Percentiles rank a stretch among this genome's conserved stretches.
Conservation (phyloP, 164 flowering plant species). For the Magnolia sinica region DNA sequence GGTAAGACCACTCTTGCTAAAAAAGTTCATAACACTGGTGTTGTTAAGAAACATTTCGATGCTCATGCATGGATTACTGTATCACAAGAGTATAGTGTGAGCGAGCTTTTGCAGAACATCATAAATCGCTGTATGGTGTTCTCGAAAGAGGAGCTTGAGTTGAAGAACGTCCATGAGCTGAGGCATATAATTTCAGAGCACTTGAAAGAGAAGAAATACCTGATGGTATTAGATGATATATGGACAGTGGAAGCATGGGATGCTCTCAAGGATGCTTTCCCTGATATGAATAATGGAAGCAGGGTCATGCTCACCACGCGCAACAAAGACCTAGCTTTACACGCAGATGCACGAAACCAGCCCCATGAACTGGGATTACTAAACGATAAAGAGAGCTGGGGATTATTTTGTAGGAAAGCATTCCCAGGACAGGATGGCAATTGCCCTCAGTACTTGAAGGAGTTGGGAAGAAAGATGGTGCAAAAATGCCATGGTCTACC, state of each 20-base stretch:
- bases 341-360: neutral
- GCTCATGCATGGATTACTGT: constrained; percentile 14
- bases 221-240: neutral
- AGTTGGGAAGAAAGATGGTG: neutral
- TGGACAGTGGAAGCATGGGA: neutral
- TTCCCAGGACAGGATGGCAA: neutral
- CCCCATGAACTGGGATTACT: neutral
- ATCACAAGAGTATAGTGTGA: neutral
- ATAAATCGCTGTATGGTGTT: neutral
- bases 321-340: neutral
- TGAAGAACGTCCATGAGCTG: neutral
- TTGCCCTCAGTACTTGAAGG: neutral
- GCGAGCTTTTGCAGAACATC: neutral
- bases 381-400: neutral
- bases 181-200: neutral
- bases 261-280: neutral
- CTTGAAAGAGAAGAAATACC: neutral
- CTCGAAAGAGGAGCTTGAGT: neutral
- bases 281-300: neutral
- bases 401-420: neutral
- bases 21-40: constrained; percentile 14
- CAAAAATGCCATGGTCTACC: constrained; percentile 16
- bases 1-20: constrained; percentile 30
- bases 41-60: constrained; percentile 15
- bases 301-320: neutral